Percentiles rank a stretch among this genome's conserved stretches.
Evolutionary conservation across 176 grass and related monocot species (phyloP).

Genomic region (Zoysia pacifica): DNA sequence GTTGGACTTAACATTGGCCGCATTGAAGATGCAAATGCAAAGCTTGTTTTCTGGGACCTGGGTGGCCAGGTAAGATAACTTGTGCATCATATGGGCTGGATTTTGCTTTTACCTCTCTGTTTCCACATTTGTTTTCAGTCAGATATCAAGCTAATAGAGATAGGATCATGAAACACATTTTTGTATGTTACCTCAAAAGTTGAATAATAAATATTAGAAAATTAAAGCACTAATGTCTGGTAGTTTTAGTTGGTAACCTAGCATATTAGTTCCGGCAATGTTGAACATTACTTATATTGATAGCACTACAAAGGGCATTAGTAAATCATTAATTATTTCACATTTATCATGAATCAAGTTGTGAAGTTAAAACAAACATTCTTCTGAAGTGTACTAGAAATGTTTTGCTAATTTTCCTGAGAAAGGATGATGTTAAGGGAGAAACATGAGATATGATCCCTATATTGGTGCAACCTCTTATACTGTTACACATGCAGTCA

Average conservation of each 20-base stretch:
- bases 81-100: not conserved
- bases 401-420: not conserved
- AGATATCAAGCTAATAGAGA: not conserved
- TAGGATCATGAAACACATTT: not conserved
- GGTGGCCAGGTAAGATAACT: slow-evolving; percentile 82
- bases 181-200: slow-evolving; percentile 9
- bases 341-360: not conserved
- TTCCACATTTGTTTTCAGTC: not conserved
- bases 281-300: slow-evolving; percentile 5
- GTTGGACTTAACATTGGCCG: slow-evolving; percentile 92
- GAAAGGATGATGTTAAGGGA: not conserved
- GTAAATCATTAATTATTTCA: not conserved
- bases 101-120: slow-evolving; percentile 4
- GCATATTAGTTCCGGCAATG: not conserved
- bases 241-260: not conserved
- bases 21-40: slow-evolving; percentile 79
- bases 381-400: not conserved
- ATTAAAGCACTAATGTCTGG: not conserved
- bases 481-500: not conserved
- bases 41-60: slow-evolving; percentile 96
- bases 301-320: not conserved
- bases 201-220: slow-evolving; percentile 1
- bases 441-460: not conserved
- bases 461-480: not conserved
- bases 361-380: not conserved